A percentile compares a stretch with the other conserved stretches of the same genome.
Evolutionary conservation across 345 rosid species (phyloP).

Genomic region (Laguncularia racemosa): DNA sequence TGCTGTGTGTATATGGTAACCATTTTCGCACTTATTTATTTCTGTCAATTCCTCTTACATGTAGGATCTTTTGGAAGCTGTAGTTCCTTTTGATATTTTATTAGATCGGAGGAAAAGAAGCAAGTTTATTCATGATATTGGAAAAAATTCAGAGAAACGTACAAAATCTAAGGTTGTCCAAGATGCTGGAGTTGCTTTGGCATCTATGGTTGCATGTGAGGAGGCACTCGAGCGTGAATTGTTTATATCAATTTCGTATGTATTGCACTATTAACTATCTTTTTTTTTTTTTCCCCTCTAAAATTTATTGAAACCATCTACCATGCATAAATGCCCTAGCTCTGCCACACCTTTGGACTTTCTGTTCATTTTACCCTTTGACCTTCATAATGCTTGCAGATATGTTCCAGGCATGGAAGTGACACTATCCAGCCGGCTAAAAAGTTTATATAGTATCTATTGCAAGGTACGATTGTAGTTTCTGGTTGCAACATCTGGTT

Average conservation of each 20-base stretch:
- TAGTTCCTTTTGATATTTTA: conserved; percentile 61
- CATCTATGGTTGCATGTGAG: conserved; percentile 57
- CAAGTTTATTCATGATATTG: conserved; percentile 37
- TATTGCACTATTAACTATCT: conserved; percentile 7
- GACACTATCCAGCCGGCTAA: conserved; percentile 54
- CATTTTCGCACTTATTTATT: neutral
- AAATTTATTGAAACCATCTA: neutral
- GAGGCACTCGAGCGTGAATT: conserved; percentile 60
- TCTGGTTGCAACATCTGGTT: neutral
- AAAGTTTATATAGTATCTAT: conserved; percentile 61
- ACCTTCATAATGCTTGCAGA: conserved; percentile 26
- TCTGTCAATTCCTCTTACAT: conserved; percentile 3
- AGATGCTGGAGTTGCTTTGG: conserved; percentile 63
- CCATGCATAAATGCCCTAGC: too few relatives aligned
- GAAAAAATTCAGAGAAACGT: conserved; percentile 24
- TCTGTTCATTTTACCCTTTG: conserved; percentile 6
- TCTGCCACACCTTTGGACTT: conserved; percentile 1
- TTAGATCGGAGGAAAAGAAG: conserved; percentile 45
- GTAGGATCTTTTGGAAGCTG: conserved; percentile 75
- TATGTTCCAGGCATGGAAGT: conserved; percentile 82
- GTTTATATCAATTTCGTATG: conserved; percentile 62
- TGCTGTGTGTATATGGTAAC: too few relatives aligned
- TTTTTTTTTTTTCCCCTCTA: neutral
- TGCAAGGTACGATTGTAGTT: conserved; percentile 42
- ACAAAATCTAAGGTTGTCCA: conserved; percentile 47